Evolutionary conservation across 441 rosid species (phyloP), one percentile per base, ranked within the genome.

Genomic region (Geranium incanum): DNA sequence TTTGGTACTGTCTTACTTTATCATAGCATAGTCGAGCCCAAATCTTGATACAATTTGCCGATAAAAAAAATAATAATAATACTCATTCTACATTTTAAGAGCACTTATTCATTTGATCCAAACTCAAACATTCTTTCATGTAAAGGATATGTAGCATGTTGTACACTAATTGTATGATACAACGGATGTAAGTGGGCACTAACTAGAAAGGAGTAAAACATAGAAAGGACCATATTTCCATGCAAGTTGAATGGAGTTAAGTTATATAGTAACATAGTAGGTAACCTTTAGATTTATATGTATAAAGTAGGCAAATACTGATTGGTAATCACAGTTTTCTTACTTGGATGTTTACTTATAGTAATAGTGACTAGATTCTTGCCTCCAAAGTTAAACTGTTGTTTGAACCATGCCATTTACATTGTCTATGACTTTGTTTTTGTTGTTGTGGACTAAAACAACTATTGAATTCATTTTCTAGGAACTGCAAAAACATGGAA

Each of bases 401-500:
- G 5, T 16, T 2, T 13, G 1, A 13, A 52, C 59, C 59, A 52
- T 41, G 16, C 0, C 18, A 23, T 57, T 16, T 63, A 68, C 5
- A 15, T 70, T 62, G 33, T 38, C 36, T 68, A 36, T 63, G 16
- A n/a, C 4, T 15, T 28, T 70, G 37, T 11, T 38, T 41, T 72
- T 64, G 66, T 7, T 57, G n/a, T 67, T 66, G 72, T 68, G 60
- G 67, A 38, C 62, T 74, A 68, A 28, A 71, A 7, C 72, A 36
- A 82, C 50, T 41, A 41, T 6, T 55, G 16, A 55, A 13, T 55
- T 13, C 62, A 55, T 55, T 55, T 55, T 55, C 18, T 55, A 55
- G 62, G 97, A 94, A 78, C 85, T 94, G 74, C 97, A 94, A 76
- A 94, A 94, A 78, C 99, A 94, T 74, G 99, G 99, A 73, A 89